A percentile compares a stretch with the other conserved stretches of the same genome.
These are phyloP conservation scores for Omphalotus olearius DNA, from an alignment of 1,284 basidiomycete species.

Conservation along the genomic window DNA sequence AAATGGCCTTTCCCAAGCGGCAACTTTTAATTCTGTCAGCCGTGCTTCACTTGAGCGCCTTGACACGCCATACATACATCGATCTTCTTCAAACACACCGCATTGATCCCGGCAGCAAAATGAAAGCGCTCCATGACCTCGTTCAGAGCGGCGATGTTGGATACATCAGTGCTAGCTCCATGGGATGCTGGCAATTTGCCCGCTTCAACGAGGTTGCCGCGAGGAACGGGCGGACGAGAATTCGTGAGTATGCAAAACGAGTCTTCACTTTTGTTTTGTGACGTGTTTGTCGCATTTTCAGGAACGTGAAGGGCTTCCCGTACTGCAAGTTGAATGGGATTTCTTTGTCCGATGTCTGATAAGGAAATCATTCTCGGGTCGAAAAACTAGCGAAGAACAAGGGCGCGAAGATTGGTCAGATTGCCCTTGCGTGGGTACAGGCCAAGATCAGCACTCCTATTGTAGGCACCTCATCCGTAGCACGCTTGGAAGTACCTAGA, in stretches of 20 bases:
- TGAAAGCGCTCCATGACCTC: conserved; percentile 43
- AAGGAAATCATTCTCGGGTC: conserved; percentile 24
- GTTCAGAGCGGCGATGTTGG: conserved; percentile 37
- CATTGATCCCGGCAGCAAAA: conserved; percentile 32
- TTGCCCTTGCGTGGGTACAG: conserved; percentile 25
- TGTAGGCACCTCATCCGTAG: conserved; percentile 17
- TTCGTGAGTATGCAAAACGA: conserved; percentile 35
- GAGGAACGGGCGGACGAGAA: conserved; percentile 29
- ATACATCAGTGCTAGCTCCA: conserved; percentile 42
- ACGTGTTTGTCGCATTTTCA: neutral
- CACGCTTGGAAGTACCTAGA: conserved; percentile 16
- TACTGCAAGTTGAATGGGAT: conserved; percentile 26
- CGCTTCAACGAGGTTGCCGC: conserved; percentile 32
- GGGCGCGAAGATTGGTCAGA: conserved; percentile 24
- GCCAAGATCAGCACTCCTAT: conserved; percentile 24
- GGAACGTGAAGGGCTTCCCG: conserved; percentile 17
- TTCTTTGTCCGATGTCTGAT: conserved; percentile 20
- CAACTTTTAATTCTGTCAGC: conserved; percentile 43
- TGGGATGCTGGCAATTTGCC: conserved; percentile 40
- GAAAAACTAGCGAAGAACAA: conserved; percentile 26
- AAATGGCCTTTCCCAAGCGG: conserved; percentile 38
- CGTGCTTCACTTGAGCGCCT: conserved; percentile 38
- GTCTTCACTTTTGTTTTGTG: conserved; percentile 34
- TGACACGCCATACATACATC: conserved; percentile 41
- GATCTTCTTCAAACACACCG: conserved; percentile 44